Evolutionary conservation across 257 asterid genomes (phyloP).

Genomic region (Agastache rugosa): DNA sequence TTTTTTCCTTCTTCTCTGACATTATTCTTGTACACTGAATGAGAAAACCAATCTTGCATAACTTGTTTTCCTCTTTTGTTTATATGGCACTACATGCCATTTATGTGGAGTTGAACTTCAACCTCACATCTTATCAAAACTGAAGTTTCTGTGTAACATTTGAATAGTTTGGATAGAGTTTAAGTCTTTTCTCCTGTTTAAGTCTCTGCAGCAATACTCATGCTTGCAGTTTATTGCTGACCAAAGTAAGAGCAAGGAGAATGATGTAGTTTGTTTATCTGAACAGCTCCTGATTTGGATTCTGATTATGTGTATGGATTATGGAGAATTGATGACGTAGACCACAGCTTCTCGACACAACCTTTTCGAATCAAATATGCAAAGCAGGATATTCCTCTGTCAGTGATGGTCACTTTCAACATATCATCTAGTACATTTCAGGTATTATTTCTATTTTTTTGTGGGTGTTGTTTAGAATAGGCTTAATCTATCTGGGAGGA

Average conservation of each 20-base stretch:
- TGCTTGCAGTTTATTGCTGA: slow-evolving; percentile 15
- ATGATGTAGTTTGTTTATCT: slow-evolving; percentile 38
- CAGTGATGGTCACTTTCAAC: slow-evolving; percentile 87
- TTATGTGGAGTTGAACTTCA: slow-evolving; percentile 21
- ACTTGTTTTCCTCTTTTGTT: slow-evolving; percentile 10
- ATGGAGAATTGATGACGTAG: slow-evolving; percentile 89
- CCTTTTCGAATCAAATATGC: slow-evolving; percentile 90
- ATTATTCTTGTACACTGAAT: slow-evolving; percentile 22
- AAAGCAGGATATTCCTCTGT: slow-evolving; percentile 86
- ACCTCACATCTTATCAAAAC: slow-evolving; percentile 13
- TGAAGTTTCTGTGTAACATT: slow-evolving; percentile 6
- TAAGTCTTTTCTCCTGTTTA: slow-evolving; percentile 15
- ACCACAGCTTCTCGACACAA: slow-evolving; percentile 86
- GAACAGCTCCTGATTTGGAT: slow-evolving; percentile 88
- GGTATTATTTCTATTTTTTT: slow-evolving; percentile 47
- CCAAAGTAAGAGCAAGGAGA: slow-evolving; percentile 30
- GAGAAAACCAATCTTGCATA: not conserved
- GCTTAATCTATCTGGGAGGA: not conserved
- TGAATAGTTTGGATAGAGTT: slow-evolving; percentile 5
- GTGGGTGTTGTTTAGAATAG: not conserved
- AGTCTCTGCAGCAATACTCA: slow-evolving; percentile 19
- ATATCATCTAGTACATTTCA: slow-evolving; percentile 58
- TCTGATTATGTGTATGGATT: slow-evolving; percentile 77
- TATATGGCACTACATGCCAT: slow-evolving; percentile 20
- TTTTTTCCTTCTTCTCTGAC: slow-evolving; percentile 6